Base-by-base conservation (phyloP, 176 grass and related monocot genomes). In the Aegilops tauschii region DNA sequence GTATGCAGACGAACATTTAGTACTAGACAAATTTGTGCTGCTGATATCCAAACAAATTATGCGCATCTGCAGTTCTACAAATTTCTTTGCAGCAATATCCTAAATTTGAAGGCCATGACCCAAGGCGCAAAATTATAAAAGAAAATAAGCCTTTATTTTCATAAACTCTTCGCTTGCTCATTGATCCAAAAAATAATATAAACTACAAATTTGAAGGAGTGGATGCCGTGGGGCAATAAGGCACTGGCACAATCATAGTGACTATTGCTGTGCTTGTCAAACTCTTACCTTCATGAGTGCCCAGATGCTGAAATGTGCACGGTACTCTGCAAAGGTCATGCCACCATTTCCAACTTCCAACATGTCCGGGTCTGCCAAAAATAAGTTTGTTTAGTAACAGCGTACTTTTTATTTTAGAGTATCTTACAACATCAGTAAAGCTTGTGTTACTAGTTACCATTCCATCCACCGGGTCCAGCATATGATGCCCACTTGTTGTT, bases 401-500 rank as follows among this genome's bases (percentile, higher is more conserved):
- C 17, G 49, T 71, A 70, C 39, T 18, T 23, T 59, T 61, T 21
- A 45, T 18, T 27, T 86, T 31, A 72, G 6, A 81, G 44, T 11
- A 36, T 69, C 12, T 29, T 17, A 64, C 44, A 81, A 45, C 67
- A 13, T 10, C 3, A 12, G 9, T 9, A 78, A 45, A 83, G 13
- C 9, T 79, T 71, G 52, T 40, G 61, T 37, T 71, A 21, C 3
- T 50, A 79, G 58, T 74, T 98, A 98, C 96, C 96, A 86, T 98
- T 98, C 96, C 96, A 98, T 84, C 96, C 96, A 89, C 96, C 96
- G 54, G 93, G 96, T 32, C 96, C 93, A 30, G 96, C 96, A 90
- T 94, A 98, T 73, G 96, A 98, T 35, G 96, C 96, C 96, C 96
- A 98, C 84, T 94, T 95, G 84, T 95, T 89, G 86, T 98, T 98